A percentile compares a stretch with the other conserved stretches of the same genome.
These are phyloP conservation scores for Kalanchoe fedtschenkoi DNA, from an alignment of 164 flowering plant species.

Conservation along the genomic window DNA sequence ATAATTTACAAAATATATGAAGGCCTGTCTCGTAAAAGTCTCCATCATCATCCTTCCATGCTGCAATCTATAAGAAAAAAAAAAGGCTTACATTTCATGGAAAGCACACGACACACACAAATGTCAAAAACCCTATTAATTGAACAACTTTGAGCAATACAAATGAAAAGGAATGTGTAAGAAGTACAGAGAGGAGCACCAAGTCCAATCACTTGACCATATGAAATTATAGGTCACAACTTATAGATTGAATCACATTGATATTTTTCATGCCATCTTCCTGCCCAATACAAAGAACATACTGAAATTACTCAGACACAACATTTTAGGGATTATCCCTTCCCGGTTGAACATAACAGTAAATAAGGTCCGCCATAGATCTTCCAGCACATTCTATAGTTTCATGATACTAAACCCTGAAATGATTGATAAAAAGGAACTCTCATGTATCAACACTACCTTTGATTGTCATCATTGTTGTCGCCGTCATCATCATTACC, in stretches of 20 bases:
- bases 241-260: not conserved
- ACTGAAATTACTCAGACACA: not conserved
- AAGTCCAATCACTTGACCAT: not conserved
- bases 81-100: not conserved
- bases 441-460: not conserved
- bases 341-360: not conserved
- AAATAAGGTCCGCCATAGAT: not conserved
- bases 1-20: slow-evolving; percentile 89
- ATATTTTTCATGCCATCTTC: not conserved
- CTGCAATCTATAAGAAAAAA: slow-evolving; percentile 56
- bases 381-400: not conserved
- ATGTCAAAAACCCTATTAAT: not conserved
- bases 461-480: not conserved
- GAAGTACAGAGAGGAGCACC: not conserved
- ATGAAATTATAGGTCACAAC: not conserved
- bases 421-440: not conserved
- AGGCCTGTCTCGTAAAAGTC: slow-evolving; percentile 98
- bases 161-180: no score
- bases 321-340: not conserved
- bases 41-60: slow-evolving; percentile 96
- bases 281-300: not conserved
- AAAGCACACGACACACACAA: not conserved
- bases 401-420: not conserved
- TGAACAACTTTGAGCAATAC: no score
- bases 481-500: no score